Conservation (phyloP, 805 yeast genomes). For the Cyberlindnera euphorbiae region DNA sequence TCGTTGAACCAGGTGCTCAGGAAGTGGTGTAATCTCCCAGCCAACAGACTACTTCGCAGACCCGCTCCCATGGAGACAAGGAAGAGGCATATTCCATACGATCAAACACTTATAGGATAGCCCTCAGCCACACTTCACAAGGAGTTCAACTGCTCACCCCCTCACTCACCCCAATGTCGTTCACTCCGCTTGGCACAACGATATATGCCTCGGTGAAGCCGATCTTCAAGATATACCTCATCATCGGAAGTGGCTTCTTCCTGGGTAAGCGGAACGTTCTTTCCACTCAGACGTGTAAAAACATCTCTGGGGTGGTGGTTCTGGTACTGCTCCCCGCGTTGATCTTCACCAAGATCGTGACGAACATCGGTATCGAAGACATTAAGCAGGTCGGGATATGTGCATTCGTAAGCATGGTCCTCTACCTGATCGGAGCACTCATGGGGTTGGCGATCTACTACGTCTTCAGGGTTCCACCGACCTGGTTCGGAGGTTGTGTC, state of each 20-base stretch:
- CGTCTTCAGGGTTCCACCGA: slow-evolving; percentile 37
- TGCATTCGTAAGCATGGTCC: slow-evolving; percentile 43
- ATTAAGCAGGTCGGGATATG: slow-evolving; percentile 67
- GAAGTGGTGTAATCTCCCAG: too few relatives aligned
- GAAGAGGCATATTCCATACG: too few relatives aligned
- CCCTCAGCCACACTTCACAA: too few relatives aligned
- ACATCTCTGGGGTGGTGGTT: slow-evolving; percentile 61
- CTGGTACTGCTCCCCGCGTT: slow-evolving; percentile 62
- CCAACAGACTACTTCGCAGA: too few relatives aligned
- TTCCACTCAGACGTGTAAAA: slow-evolving; percentile 56
- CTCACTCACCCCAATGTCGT: background rate
- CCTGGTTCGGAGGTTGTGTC: slow-evolving; percentile 68
- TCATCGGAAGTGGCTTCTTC: slow-evolving; percentile 58
- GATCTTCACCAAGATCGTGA: slow-evolving; percentile 58
- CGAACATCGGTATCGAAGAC: slow-evolving; percentile 56
- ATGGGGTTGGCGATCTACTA: slow-evolving; percentile 32
- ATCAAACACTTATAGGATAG: background rate
- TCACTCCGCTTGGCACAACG: slow-evolving; percentile 20
- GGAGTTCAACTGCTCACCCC: too few relatives aligned
- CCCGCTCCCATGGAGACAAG: too few relatives aligned
- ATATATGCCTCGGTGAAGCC: slow-evolving; percentile 68
- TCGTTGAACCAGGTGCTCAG: too few relatives aligned
- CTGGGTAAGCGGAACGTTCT: slow-evolving; percentile 55
- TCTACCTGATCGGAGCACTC: slow-evolving; percentile 45
- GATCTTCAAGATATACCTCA: slow-evolving; percentile 67